Evolutionary conservation across 2,329 filamentous ascomycete genomes (phyloP), one percentile per base, ranked within the genome.

Genomic region (Botryotinia convoluta): DNA sequence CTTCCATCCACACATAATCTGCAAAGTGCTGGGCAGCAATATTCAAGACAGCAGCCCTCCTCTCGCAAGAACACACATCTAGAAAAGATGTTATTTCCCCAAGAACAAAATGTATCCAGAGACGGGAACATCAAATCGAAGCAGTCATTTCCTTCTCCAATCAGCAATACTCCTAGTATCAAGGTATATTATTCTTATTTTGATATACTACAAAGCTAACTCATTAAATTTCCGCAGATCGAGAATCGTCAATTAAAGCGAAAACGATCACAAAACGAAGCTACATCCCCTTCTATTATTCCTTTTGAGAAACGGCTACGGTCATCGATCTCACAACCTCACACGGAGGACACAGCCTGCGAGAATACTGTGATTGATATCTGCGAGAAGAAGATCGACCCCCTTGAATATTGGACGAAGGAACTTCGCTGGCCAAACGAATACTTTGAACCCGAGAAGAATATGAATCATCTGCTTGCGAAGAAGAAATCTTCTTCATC

Each of bases 401-500:
- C 70, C 42, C 29, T 62, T 39, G 35, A 72, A 65, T 71, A 63
- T 26, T 71, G 69, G 60, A 51, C 4, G 12, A 71, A 54, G 20
- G 32, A 51, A 54, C 8, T 61, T 14, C 4, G 22, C n/a, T 71
- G 60, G 60, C 69, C 69, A 1, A 51, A 71, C 5, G 60, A 54
- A 63, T 71, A 71, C 29, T 71, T 51, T 60, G 57, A 64, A 35
- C 37, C 39, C 20, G 68, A 73, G 48, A 73, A 6, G 10, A 67
- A 72, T 7, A 72, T 72, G 35, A 79, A 78, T 68, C 75, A 78
- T 74, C 73, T 81, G 67, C 78, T 81, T 76, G 79, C 80, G 35
- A 78, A 77, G 74, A 77, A 79, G 76, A 80, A 79, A 70, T 80
- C 78, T 37, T 78, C 73, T 45, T 79, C 45, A 12, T 22, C 79